Evolutionary conservation across 108 stramenopile genomes (phyloP).

Genomic region (Nitzschia sp.): DNA sequence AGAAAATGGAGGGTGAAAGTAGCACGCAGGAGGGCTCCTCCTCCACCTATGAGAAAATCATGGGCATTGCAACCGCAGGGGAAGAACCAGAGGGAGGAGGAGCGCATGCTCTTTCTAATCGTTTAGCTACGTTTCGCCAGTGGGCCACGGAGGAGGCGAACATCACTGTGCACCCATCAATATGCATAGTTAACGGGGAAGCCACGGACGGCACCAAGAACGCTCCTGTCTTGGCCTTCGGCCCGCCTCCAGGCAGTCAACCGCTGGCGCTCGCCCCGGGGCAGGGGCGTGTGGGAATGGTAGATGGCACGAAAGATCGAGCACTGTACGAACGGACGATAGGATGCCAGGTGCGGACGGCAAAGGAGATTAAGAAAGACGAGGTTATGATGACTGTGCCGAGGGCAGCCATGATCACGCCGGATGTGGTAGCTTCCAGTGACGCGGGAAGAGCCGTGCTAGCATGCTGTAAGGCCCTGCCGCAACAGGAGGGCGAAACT

Average conservation of each 20-base stretch:
- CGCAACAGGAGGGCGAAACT: neutral
- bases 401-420: constrained; percentile 72
- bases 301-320: constrained; percentile 65
- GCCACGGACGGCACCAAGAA: constrained; percentile 89
- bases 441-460: constrained; percentile 79
- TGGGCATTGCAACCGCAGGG: constrained; percentile 41
- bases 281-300: constrained; percentile 60
- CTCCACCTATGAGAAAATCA: constrained; percentile 36
- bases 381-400: constrained; percentile 77
- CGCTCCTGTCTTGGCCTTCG: constrained; percentile 75
- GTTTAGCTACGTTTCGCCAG: constrained; percentile 70
- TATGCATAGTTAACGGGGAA: constrained; percentile 87
- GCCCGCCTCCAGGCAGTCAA: constrained; percentile 32
- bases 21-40: neutral
- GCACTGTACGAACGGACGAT: constrained; percentile 84
- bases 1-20: constrained; percentile 2
- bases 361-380: constrained; percentile 74
- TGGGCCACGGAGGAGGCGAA: constrained; percentile 73
- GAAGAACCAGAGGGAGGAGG: constrained; percentile 41
- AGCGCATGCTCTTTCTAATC: constrained; percentile 54
- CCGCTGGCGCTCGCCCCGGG: constrained; percentile 18
- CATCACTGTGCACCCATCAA: constrained; percentile 59
- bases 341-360: constrained; percentile 80
- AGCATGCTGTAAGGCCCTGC: constrained; percentile 54
- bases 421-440: constrained; percentile 84